Conservation (phyloP, 177 flowering plant genomes). For the Vitis hybrid region DNA sequence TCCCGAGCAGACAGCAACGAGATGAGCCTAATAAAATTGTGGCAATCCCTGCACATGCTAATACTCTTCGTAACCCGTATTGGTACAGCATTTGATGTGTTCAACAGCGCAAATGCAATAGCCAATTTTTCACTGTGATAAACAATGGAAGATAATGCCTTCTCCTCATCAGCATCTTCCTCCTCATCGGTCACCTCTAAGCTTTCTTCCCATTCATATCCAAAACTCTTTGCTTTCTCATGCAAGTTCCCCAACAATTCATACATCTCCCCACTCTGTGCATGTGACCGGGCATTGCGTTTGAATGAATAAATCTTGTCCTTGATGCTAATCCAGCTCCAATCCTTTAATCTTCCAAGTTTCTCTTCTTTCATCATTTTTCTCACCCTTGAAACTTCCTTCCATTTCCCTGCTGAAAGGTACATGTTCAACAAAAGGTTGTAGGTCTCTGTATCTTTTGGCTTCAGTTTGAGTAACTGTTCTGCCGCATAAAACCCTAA, state of each 20-base stretch:
- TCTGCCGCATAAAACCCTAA: conserved; percentile 72
- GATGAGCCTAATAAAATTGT: conserved; percentile 51
- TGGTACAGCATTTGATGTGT: conserved; percentile 35
- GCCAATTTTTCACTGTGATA: conserved; percentile 83
- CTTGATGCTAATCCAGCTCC: conserved; percentile 75
- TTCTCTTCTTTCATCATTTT: conserved; percentile 64
- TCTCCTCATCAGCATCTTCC: conserved; percentile 42
- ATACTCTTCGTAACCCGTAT: conserved; percentile 59
- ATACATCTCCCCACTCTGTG: conserved; percentile 28
- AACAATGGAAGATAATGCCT: conserved; percentile 20
- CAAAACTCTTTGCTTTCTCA: conserved; percentile 45
- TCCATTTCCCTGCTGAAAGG: conserved; percentile 59
- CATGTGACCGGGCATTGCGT: conserved; percentile 34
- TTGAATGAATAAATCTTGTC: conserved; percentile 61
- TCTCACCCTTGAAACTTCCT: conserved; percentile 68
- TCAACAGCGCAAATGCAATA: conserved; percentile 64
- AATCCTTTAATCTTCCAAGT: conserved; percentile 42
- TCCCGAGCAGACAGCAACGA: conserved; percentile 50
- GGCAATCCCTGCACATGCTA: conserved; percentile 73
- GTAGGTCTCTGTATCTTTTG: conserved; percentile 60
- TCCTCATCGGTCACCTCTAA: conserved; percentile 45
- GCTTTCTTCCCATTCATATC: conserved; percentile 34
- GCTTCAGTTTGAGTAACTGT: conserved; percentile 60
- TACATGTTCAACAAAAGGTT: conserved; percentile 61
- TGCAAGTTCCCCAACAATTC: conserved; percentile 42